Base-by-base conservation (phyloP, 441 rosid species). In the Pelargonium australe region DNA sequence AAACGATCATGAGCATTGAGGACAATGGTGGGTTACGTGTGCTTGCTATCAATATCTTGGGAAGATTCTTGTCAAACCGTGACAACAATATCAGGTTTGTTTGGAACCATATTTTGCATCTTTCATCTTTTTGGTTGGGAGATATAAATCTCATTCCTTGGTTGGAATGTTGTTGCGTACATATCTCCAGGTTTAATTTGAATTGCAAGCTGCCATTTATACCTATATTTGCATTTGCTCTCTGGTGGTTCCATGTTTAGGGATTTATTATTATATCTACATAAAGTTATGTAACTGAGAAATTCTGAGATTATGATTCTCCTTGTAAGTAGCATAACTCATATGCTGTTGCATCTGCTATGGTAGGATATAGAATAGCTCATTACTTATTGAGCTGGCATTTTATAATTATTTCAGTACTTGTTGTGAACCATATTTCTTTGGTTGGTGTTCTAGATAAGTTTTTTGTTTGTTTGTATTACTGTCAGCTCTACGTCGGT, bases 1-100 rank as follows among this genome's bases (percentile, higher is more conserved):
- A 88, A 77, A 95, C 99, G 63, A 95, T 95, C 71, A 89, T 92
- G 98, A 89, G 98, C 85, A 86, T 92, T 79, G 98, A 92, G 81
- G 99, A 95, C 72, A 90, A 85, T 76, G 89, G 86, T 82, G 97
- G 98, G 75, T 87, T 95, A 73, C 94, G 99, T 79, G 98, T 95
- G 77, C 98, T 95, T 80, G 98, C 99, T 78, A 89, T 95, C 77
- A 95, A 95, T 79, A 92, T 95, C 68, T 75, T 95, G 83, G 99
- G 99, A 82, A 92, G 95, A 77, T 95, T 95, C 76, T 84, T 95
- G 85, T 90, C 99, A 63, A 95, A 95, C 78, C 96, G 96, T 66
- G 99, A 92, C 91, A 95, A 95, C 79, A 95, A 95, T 84, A 95
- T 90, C 84, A 92, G 99, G 99, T 95, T 55, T 44, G 61, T 66